Percentiles rank a stretch among this genome's conserved stretches.
phyloP scores from a whole-genome alignment of 2,329 filamentous ascomycete genomes.

The Aureobasidium sp. region DNA sequence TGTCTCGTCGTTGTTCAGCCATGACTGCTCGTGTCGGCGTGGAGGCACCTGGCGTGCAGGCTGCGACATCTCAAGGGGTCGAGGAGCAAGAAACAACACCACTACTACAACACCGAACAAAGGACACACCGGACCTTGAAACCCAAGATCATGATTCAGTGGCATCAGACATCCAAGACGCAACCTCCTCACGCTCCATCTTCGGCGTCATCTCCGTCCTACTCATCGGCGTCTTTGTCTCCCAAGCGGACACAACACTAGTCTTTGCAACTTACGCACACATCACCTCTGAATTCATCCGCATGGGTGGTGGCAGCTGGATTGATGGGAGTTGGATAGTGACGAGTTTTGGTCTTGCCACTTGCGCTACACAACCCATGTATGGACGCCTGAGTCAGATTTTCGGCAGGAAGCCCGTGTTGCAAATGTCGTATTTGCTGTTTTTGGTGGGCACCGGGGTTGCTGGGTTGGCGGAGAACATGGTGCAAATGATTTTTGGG shows the following conservation, averaged over 20 bases:
- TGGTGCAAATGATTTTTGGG: slow-evolving; percentile 36
- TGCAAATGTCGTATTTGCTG: slow-evolving; percentile 35
- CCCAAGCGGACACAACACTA: slow-evolving; percentile 57
- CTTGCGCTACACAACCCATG: slow-evolving; percentile 35
- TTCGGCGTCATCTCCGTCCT: slow-evolving; percentile 25
- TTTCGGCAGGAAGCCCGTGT: slow-evolving; percentile 37
- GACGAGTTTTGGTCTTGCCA: slow-evolving; percentile 38
- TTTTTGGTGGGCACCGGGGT: slow-evolving; percentile 37
- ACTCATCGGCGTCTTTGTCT: slow-evolving; percentile 54
- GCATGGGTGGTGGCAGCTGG: slow-evolving; percentile 38
- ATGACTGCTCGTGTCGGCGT: not conserved
- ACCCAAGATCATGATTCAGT: not conserved
- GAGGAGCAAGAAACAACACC: not conserved
- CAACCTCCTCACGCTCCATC: slow-evolving; percentile 6
- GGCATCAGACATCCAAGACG: not conserved
- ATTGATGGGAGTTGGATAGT: slow-evolving; percentile 26
- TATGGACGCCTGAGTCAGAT: slow-evolving; percentile 42
- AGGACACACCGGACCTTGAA: not conserved
- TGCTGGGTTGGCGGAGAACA: slow-evolving; percentile 33
- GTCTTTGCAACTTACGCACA: slow-evolving; percentile 59
- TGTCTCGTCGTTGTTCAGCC: not conserved
- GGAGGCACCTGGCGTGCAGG: not conserved
- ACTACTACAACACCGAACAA: not conserved
- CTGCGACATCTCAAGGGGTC: not conserved
- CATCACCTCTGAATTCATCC: slow-evolving; percentile 42